These are phyloP conservation scores for Coemansia sp. DNA, from an alignment of 192 early-diverging fungal species.

Conservation along the genomic window DNA sequence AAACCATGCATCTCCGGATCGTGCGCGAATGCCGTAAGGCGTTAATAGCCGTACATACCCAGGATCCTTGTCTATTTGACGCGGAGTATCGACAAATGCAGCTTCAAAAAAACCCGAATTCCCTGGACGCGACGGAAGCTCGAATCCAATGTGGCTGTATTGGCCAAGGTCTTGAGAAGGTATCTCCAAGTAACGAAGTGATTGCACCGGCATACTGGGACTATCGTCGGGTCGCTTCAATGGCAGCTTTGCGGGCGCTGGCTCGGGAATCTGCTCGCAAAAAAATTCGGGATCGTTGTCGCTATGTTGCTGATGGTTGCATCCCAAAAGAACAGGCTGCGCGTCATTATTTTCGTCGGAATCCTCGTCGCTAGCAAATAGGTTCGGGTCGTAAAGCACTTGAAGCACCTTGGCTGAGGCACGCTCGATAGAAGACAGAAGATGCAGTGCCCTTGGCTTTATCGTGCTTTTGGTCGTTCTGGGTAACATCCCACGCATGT, in stretches of 20 bases:
- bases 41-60: conserved; percentile 21
- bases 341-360: too few species aligned
- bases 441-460: conserved; percentile 22
- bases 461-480: background rate
- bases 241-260: conserved; percentile 28
- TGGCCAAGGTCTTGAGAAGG: conserved; percentile 7
- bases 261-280: conserved; percentile 21
- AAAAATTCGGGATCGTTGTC: background rate
- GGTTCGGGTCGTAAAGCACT: conserved; percentile 30
- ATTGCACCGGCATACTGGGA: conserved; percentile 12
- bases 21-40: conserved; percentile 11
- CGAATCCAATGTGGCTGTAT: conserved; percentile 32
- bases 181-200: conserved; percentile 31
- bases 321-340: conserved; percentile 25
- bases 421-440: conserved; percentile 12
- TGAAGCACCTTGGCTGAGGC: conserved; percentile 12
- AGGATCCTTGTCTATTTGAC: conserved; percentile 4
- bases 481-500: conserved; percentile 13
- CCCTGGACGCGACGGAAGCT: conserved; percentile 16
- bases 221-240: conserved; percentile 19
- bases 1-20: background rate
- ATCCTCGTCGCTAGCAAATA: conserved; percentile 9
- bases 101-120: conserved; percentile 32
- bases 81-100: background rate
- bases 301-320: conserved; percentile 10